Evolutionary conservation across 495 filamentous ascomycete species (phyloP), one percentile per base, ranked within the genome.

Genomic region (Trichoderma erinaceum): DNA sequence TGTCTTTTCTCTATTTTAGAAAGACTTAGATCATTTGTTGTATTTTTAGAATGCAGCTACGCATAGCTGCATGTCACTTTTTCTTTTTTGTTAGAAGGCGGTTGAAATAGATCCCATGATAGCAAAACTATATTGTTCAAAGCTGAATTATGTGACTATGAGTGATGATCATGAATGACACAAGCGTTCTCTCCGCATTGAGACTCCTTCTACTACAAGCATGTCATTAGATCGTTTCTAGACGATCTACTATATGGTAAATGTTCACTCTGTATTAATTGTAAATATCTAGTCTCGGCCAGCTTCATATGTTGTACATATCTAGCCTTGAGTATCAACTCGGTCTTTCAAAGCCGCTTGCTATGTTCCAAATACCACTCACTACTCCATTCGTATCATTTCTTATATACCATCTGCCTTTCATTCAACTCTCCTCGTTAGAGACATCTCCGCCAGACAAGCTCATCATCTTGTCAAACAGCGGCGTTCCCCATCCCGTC

Each of bases 401-500:
- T n/a, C 29, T 29, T 29, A 29, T 29, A 29, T 29, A 29, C 29
- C 29, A 29, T 29, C 29, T 29, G 4, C 29, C 29, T 29, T 29
- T 29, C 29, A 29, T 29, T 29, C 29, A 52, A 52, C 8, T n/a
- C 48, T 23, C 21, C 16, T 23, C 48, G 1, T 10, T 5, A 4
- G 5, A 10, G 7, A 21, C 18, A 4, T 11, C 61, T 64, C 61
- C 35, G 2, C 15, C 18, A 10, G 66, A 68, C 29, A 70, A 15
- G 50, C 67, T 67, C 52, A 67, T 21, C 64, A 77, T 68, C 50
- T 73, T 63, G 38, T 70, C 58, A 63, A 78, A 74, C 46, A 72
- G n/a, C 12, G 78, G 78, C n/a, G 75, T 78, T 3, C 78, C 78
- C 15, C 76, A 69, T 13, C 74, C 71, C 21, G 71, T 73, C 13